Evolutionary conservation across 805 yeast species (phyloP), one percentile per base, ranked within the genome.

Genomic region (Metschnikowia henanensis): DNA sequence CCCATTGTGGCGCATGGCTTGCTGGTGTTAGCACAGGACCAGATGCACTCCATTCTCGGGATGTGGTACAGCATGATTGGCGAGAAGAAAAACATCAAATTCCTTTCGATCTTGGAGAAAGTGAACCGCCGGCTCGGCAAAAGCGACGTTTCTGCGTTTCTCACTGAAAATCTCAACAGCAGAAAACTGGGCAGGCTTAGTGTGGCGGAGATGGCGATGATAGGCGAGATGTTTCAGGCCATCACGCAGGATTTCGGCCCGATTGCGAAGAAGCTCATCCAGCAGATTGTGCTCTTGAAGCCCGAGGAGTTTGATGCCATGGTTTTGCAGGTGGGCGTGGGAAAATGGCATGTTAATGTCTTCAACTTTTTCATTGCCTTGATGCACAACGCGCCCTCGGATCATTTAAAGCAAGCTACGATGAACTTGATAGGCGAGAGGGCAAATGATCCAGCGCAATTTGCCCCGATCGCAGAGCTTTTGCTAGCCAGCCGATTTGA

Each of bases 361-460:
- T 64, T 67, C 54, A 58, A 64, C 26, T 66, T 60, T 40, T 70
- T 61, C 35, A 46, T 69, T 7, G 43, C 53, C 2, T 57, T 70
- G 34, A 59, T 66, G 45, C 69, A 64, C 39, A 61, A 60, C 46
- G 68, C 75, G 1, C 74, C 74, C 4, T 60, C 52, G 38, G 50
- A 43, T 1, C 56, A 53, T 40, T 51, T 71, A 41, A 60, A 60
- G 37, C 56, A 58, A 23, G 53, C 56, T n/a, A 51, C 64, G 0
- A 39, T 58, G 18, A 50, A 57, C 3, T 45, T 62, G 7, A 52
- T 70, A 8, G 22, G 41, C 4, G 21, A 29, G 4, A 53, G 53
- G 39, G 54, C 58, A 37, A 56, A 52, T 5, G 35, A 50, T 7
- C 50, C 43, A 19, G 52, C 49, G 1, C 40, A 38, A 1, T 61